A percentile compares a stretch with the other conserved stretches of the same genome.
Evolutionary conservation across 768 basidiomycete species (phyloP).

Genomic region (Suillus clintonianus): DNA sequence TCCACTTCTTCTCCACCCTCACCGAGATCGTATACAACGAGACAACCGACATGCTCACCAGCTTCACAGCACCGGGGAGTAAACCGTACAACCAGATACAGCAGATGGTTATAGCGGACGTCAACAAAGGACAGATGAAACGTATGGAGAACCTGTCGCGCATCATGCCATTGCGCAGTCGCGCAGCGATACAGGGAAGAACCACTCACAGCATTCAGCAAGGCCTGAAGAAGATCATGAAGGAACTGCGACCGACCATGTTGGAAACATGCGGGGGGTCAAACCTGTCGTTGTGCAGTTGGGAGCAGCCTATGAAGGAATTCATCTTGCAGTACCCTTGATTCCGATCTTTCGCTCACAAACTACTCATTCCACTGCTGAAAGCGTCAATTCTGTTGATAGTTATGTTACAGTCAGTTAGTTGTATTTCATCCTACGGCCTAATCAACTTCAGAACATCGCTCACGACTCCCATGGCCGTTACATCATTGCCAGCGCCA

Average conservation of each 20-base stretch:
- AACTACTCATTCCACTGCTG: background rate
- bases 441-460: constrained; percentile 68
- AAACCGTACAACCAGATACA: constrained; percentile 46
- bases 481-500: constrained; percentile 97
- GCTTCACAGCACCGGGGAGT: constrained; percentile 39
- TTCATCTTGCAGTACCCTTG: constrained; percentile 68
- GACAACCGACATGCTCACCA: constrained; percentile 36
- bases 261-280: constrained; percentile 47
- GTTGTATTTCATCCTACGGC: constrained; percentile 7
- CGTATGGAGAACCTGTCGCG: constrained; percentile 9
- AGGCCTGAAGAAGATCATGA: constrained; percentile 36
- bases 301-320: constrained; percentile 60
- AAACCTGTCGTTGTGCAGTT: constrained; percentile 53
- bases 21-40: constrained; percentile 49
- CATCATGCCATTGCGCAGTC: constrained; percentile 6
- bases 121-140: constrained; percentile 16
- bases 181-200: constrained; percentile 16
- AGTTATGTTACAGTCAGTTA: background rate
- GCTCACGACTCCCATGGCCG: constrained; percentile 95
- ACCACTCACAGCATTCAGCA: constrained; percentile 19
- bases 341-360: constrained; percentile 15
- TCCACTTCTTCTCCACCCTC: constrained; percentile 63
- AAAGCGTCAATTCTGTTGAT: background rate
- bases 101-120: constrained; percentile 41
- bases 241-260: constrained; percentile 30